phyloP scores from a whole-genome alignment of 2,329 filamentous ascomycete genomes.

The Aureobasidium namibiae region DNA sequence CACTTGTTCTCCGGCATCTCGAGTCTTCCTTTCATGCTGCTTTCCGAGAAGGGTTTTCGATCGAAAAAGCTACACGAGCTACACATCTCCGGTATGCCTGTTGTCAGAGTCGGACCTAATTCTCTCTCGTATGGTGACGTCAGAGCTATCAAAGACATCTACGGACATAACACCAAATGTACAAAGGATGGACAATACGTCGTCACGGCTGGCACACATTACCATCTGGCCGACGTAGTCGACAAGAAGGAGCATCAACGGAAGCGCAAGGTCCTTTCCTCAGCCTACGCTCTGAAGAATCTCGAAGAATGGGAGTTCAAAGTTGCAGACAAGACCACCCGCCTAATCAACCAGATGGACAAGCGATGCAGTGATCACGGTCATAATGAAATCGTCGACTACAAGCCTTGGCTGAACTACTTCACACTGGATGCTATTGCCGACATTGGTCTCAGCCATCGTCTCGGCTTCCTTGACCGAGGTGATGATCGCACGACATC shows the following conservation, averaged over 20 bases:
- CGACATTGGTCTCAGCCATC: conserved; percentile 31
- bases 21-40: conserved; percentile 36
- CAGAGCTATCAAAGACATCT: conserved; percentile 33
- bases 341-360: conserved; percentile 30
- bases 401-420: conserved; percentile 21
- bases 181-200: conserved; percentile 29
- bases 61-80: conserved; percentile 33
- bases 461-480: conserved; percentile 30
- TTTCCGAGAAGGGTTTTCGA: conserved; percentile 35
- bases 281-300: conserved; percentile 33
- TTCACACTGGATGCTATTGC: conserved; percentile 33
- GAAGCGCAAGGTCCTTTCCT: conserved; percentile 32
- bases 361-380: conserved; percentile 22
- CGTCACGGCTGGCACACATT: conserved; percentile 25
- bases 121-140: conserved; percentile 35
- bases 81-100: conserved; percentile 35
- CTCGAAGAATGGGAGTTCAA: conserved; percentile 35
- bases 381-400: not conserved
- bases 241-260: conserved; percentile 31
- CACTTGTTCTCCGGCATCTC: conserved; percentile 37
- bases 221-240: conserved; percentile 31
- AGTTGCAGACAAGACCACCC: conserved; percentile 29
- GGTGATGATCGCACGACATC: conserved; percentile 25
- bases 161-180: conserved; percentile 30
- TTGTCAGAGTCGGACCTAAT: conserved; percentile 41